Evolutionary conservation across 163 green algal species (phyloP), one percentile per base, ranked within the genome.

Genomic region (Dunaliella salina): DNA sequence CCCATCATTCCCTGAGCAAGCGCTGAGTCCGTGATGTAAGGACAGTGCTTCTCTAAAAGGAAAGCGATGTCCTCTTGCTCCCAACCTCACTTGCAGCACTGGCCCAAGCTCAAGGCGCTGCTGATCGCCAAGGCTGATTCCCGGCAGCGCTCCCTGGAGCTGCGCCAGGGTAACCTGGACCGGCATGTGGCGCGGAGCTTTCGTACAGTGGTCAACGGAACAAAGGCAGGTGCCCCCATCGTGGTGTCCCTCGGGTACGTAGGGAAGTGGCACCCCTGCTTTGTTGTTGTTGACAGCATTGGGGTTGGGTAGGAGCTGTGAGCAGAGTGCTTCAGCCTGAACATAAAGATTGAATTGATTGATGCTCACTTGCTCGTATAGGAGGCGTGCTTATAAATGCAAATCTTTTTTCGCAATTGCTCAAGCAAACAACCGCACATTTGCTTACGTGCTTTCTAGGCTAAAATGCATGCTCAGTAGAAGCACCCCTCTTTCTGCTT

Each of bases 51-150:
- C 57, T 18, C 18, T 15, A 26, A 26, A 69, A 69, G 57, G 15
- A 69, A 69, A 18, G 15, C 18, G 57, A 69, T 69, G 15, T 15
- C 18, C 18, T 69, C 57, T 69, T 26, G 15, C 18, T 18, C 57
- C 15, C 57, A 69, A 69, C 18, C 15, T 69, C 18, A 69, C 18
- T 69, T 26, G 18, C 15, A 69, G 57, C 57, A 69, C 57, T 69
- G 57, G 57, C 57, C 57, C 57, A 69, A 69, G 57, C 57, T 69
- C 15, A 69, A 69, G 57, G 57, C 57, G 57, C 57, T 69, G 57
- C 57, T 69, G 57, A 18, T 69, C n/a, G 24, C 50, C 72, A 45
- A 15, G 90, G 86, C 45, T 87, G 72, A 40, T n/a, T 81, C 72
- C 0, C 72, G 29, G 0, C 50, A 85, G 69, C 30, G 87, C 78